Evolutionary conservation across 2,329 filamentous ascomycete genomes (phyloP).

Genomic region (Calonectria pauciramosa): DNA sequence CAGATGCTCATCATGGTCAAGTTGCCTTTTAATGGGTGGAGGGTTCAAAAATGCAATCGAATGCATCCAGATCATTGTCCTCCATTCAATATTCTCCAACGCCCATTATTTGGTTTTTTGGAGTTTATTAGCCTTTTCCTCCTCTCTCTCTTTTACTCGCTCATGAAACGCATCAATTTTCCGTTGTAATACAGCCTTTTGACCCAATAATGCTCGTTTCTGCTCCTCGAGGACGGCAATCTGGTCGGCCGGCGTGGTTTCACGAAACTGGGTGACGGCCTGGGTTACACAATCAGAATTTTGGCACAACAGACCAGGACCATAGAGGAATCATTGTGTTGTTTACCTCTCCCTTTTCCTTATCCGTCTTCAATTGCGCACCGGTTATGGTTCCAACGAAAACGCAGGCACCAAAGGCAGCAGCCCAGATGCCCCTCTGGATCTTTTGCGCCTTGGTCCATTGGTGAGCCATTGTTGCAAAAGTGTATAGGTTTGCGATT

Average conservation of each 20-base stretch:
- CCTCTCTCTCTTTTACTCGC: slow-evolving; percentile 55
- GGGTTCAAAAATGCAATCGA: not conserved
- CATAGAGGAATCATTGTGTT: not conserved
- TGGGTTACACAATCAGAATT: slow-evolving; percentile 26
- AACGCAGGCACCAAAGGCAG: slow-evolving; percentile 61
- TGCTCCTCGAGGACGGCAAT: slow-evolving; percentile 60
- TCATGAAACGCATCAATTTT: slow-evolving; percentile 58
- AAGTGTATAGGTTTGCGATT: slow-evolving; percentile 39
- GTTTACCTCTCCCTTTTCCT: slow-evolving; percentile 60
- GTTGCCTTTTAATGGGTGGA: not conserved
- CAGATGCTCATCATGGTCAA: not conserved
- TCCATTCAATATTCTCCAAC: not conserved
- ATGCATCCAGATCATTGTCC: not conserved
- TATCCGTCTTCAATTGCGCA: slow-evolving; percentile 63
- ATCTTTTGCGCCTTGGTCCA: slow-evolving; percentile 52
- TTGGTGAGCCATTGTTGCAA: slow-evolving; percentile 30
- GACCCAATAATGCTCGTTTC: slow-evolving; percentile 53
- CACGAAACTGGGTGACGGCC: slow-evolving; percentile 55
- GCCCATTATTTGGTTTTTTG: slow-evolving; percentile 22
- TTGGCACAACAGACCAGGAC: not conserved
- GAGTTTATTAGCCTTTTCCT: slow-evolving; percentile 41
- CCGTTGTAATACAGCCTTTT: slow-evolving; percentile 56
- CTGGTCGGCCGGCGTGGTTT: slow-evolving; percentile 58
- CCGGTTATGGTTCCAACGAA: slow-evolving; percentile 63
- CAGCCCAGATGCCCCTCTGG: slow-evolving; percentile 55